phyloP scores from a whole-genome alignment of 78 protist species.

The Dictyostelium intermedium region DNA sequence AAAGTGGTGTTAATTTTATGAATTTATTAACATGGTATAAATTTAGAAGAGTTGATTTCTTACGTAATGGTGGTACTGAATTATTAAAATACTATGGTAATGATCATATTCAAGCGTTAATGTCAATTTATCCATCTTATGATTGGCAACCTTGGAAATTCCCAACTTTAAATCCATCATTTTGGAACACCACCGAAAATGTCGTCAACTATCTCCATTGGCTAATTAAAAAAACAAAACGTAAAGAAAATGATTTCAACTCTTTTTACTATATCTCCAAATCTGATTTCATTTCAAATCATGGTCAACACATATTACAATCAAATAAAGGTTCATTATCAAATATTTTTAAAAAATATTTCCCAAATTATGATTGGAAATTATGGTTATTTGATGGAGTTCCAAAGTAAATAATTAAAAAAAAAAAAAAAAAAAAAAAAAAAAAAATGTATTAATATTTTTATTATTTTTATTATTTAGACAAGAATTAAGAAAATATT shows the following conservation, averaged over 20 bases:
- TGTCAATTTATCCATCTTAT: background rate
- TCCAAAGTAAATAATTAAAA: background rate
- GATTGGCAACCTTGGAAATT: background rate
- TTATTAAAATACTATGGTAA: background rate
- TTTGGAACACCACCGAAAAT: background rate
- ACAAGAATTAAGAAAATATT: background rate
- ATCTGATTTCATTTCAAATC: background rate
- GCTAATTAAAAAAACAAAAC: background rate
- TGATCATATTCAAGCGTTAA: conserved; percentile 36
- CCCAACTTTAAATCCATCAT: conserved; percentile 16
- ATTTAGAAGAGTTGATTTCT: background rate
- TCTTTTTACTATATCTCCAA: background rate
- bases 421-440: too few species aligned
- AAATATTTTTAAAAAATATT: background rate
- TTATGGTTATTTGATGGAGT: conserved; percentile 65
- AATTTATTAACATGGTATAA: conserved; percentile 11
- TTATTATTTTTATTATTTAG: background rate
- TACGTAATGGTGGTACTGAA: background rate
- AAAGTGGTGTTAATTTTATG: background rate
- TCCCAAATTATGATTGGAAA: conserved; percentile 39
- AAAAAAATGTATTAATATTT: too few species aligned
- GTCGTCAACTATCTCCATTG: background rate
- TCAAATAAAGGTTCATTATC: background rate
- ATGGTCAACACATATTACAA: background rate
- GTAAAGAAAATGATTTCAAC: background rate